These are phyloP conservation scores for Periconia sp. DNA, from an alignment of 2,329 filamentous ascomycete genomes.

Conservation along the genomic window DNA sequence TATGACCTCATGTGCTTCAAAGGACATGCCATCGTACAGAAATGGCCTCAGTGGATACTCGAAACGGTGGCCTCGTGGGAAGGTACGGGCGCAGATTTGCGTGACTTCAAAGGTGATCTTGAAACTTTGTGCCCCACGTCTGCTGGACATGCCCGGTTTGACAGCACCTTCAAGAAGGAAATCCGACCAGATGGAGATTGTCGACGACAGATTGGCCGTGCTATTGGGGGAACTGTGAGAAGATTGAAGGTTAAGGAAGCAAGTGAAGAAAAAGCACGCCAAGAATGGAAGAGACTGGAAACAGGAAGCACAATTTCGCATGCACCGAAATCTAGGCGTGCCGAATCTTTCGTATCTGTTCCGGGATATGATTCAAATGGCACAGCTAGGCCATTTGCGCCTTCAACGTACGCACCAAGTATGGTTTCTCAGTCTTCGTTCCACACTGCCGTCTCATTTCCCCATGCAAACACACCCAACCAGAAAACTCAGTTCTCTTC, in stretches of 20 bases:
- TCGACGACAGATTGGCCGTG: not conserved
- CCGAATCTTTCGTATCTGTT: not conserved
- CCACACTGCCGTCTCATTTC: not conserved
- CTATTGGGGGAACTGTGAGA: constrained; percentile 1
- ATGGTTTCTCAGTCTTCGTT: not conserved
- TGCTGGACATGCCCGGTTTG: constrained; percentile 7
- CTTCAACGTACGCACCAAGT: not conserved
- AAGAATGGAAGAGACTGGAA: constrained; percentile 1
- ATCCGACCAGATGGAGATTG: constrained; percentile 5
- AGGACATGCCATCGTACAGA: constrained; percentile 8
- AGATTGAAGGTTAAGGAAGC: constrained; percentile 5
- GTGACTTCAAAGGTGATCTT: constrained; percentile 8
- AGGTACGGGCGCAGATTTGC: constrained; percentile 16
- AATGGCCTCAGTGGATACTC: constrained; percentile 27
- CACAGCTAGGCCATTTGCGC: not conserved
- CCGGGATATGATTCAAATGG: not conserved
- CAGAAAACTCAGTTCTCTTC: not conserved
- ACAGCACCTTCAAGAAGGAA: not conserved
- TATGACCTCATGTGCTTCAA: constrained; percentile 21
- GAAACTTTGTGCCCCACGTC: constrained; percentile 13
- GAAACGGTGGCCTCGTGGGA: constrained; percentile 24
- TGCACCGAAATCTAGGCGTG: not conserved
- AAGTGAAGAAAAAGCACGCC: not conserved
- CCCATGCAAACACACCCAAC: not conserved
- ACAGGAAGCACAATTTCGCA: not conserved